phyloP scores from a whole-genome alignment of 805 yeast species.

The Pichia nakasei region DNA sequence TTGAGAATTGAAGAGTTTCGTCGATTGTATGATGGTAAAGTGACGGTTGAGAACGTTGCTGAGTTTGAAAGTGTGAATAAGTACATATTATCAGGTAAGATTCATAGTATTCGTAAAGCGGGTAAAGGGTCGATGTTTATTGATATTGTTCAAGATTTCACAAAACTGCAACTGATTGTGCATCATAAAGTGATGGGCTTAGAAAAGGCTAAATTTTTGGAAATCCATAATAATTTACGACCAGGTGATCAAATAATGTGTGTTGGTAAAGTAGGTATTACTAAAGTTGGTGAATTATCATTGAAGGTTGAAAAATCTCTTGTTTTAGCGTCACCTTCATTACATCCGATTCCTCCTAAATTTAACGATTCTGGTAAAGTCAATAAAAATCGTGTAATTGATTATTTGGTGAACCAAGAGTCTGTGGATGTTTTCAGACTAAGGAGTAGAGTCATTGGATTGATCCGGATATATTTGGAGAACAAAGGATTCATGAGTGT shows the following conservation, averaged over 20 bases:
- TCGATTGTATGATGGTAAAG: slow-evolving; percentile 20
- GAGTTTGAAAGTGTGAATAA: slow-evolving; percentile 16
- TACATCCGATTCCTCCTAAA: slow-evolving; percentile 61
- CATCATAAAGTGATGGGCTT: slow-evolving; percentile 40
- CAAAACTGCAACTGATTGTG: slow-evolving; percentile 53
- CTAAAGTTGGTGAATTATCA: slow-evolving; percentile 74
- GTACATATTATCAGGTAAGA: slow-evolving; percentile 43
- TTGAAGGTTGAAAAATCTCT: slow-evolving; percentile 47
- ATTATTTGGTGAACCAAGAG: slow-evolving; percentile 53
- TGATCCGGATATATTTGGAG: slow-evolving; percentile 51
- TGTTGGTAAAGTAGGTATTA: slow-evolving; percentile 63
- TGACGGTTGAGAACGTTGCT: slow-evolving; percentile 16
- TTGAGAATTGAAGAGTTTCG: slow-evolving; percentile 35
- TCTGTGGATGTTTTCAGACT: slow-evolving; percentile 39
- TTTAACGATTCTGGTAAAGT: slow-evolving; percentile 47
- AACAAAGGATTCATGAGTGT: slow-evolving; percentile 63
- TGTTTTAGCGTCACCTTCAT: slow-evolving; percentile 53
- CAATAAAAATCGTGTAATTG: slow-evolving; percentile 61
- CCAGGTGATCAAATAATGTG: slow-evolving; percentile 68
- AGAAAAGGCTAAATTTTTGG: slow-evolving; percentile 34
- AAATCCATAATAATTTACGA: slow-evolving; percentile 35
- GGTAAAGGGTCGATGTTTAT: slow-evolving; percentile 64
- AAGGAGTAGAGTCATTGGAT: slow-evolving; percentile 45
- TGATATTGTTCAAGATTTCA: slow-evolving; percentile 56
- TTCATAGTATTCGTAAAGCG: slow-evolving; percentile 48